These are phyloP conservation scores for Xylariaceae sp. DNA, from an alignment of 2,329 filamentous ascomycete species.

Conservation along the genomic window DNA sequence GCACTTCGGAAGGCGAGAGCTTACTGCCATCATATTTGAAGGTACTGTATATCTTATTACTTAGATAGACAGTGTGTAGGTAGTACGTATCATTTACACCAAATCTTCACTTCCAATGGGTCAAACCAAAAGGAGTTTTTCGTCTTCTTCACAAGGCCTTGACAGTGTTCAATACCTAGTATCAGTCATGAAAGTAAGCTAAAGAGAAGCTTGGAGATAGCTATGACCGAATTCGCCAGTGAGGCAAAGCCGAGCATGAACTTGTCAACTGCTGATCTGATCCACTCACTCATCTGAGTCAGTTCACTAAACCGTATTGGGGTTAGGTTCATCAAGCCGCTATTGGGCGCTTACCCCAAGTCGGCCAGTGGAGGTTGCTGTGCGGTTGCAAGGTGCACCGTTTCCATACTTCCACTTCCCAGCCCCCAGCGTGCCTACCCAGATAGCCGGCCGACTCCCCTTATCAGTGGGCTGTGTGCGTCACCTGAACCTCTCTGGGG, in stretches of 20 bases:
- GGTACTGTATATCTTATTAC: too few relatives aligned
- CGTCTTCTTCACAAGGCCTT: too few relatives aligned
- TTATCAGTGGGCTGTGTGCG: constrained; percentile 42
- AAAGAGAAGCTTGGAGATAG: too few relatives aligned
- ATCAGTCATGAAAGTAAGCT: too few relatives aligned
- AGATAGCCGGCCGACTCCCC: constrained; percentile 3
- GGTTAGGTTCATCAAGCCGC: constrained; percentile 7
- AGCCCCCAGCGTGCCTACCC: too few relatives aligned
- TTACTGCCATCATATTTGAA: neutral
- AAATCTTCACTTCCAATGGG: neutral
- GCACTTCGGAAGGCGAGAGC: neutral
- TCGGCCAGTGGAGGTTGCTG: constrained; percentile 24
- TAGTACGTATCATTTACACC: constrained; percentile 10
- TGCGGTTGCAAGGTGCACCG: constrained; percentile 23
- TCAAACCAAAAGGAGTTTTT: too few relatives aligned
- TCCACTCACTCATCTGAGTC: too few relatives aligned
- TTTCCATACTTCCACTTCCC: constrained; percentile 22
- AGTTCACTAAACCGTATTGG: constrained; percentile 16
- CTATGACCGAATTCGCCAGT: too few relatives aligned
- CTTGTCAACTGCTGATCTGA: too few relatives aligned
- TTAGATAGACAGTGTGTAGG: neutral
- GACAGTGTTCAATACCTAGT: too few relatives aligned
- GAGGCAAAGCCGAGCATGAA: too few relatives aligned
- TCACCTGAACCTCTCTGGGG: constrained; percentile 40
- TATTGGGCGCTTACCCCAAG: constrained; percentile 24